Conservation (phyloP, 495 filamentous ascomycete species). For the Talaromyces stipitatus region DNA sequence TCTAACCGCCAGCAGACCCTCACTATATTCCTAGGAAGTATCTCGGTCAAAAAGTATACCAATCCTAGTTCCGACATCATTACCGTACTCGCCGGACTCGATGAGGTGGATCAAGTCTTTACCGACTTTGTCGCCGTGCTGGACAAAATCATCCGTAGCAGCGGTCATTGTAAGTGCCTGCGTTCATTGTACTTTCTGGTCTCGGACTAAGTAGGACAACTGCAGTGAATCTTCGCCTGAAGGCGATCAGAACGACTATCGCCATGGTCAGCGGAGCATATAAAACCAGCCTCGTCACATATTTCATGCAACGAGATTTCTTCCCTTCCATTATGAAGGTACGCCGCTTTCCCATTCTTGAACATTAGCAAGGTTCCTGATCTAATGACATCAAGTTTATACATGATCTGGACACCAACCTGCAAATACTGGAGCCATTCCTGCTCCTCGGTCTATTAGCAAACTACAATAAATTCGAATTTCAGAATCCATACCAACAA, state of each 20-base stretch:
- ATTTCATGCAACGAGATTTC: conserved; percentile 90
- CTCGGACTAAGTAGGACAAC: neutral
- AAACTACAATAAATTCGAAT: conserved; percentile 99
- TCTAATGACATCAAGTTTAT: conserved; percentile 55
- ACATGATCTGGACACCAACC: conserved; percentile 63
- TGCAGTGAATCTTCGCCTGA: conserved; percentile 67
- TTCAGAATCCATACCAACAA: conserved; percentile 92
- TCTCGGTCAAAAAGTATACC: conserved; percentile 85
- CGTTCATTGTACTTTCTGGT: conserved; percentile 6
- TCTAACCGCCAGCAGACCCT: conserved; percentile 65
- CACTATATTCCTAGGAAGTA: conserved; percentile 72
- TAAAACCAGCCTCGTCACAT: conserved; percentile 86
- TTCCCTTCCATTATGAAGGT: conserved; percentile 96
- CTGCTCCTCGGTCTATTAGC: conserved; percentile 80
- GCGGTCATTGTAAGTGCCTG: conserved; percentile 58
- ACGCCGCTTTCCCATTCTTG: conserved; percentile 10
- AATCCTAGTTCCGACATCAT: conserved; percentile 96
- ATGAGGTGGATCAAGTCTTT: conserved; percentile 78
- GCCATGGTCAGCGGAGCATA: conserved; percentile 87
- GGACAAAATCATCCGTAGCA: conserved; percentile 74
- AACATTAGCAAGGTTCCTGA: neutral
- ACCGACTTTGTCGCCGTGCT: conserved; percentile 79
- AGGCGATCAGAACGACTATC: conserved; percentile 73
- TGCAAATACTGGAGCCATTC: conserved; percentile 64
- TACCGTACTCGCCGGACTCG: conserved; percentile 75